Base-by-base conservation (phyloP, 768 basidiomycete genomes). In the Tubosaeta sp. region DNA sequence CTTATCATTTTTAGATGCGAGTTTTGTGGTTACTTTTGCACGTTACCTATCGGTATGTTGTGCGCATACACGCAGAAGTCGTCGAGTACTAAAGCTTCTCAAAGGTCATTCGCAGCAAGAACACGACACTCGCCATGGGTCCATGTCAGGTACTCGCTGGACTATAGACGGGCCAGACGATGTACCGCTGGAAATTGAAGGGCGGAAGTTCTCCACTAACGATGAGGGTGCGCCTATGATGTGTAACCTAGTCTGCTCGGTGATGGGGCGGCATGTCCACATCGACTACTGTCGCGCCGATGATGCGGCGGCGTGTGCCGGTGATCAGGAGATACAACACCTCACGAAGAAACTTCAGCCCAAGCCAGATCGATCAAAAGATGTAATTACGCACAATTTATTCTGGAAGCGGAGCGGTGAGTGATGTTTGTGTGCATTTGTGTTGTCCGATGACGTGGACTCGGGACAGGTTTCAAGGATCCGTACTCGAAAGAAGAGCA, bases 171-270 rank as follows among this genome's bases (percentile, higher is more conserved):
- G 76, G 1, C 73, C 75, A 1, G 77, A 81, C 9, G 79, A 74
- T 16, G 72, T 71, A 2, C 64, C 68, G 2, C 51, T 83, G 1
- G 84, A 85, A 56, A 66, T 84, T 3, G 74, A 77, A 51, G 83
- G 83, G 4, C 75, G 75, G 50, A 78, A 73, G 53, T 85, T 82
- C 60, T 79, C 73, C 14, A 56, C 76, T 0, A 72, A 75, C 22
- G 80, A 82, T 47, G 78, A 80, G 41, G 81, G 83, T 9, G 81
- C 81, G 0, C 83, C 83, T 0, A 80, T 84, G 79, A 73, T 84
- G 71, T 45, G 67, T n/a, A n/a, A n/a, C n/a, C n/a, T n/a, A n/a
- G n/a, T n/a, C n/a, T n/a, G n/a, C n/a, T n/a, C n/a, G n/a, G n/a
- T n/a, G n/a, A n/a, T n/a, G n/a, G n/a, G n/a, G n/a, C n/a, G n/a